Evolutionary conservation across 164 flowering plant species (phyloP), one percentile per base, ranked within the genome.

Genomic region (Aristolochia californica): DNA sequence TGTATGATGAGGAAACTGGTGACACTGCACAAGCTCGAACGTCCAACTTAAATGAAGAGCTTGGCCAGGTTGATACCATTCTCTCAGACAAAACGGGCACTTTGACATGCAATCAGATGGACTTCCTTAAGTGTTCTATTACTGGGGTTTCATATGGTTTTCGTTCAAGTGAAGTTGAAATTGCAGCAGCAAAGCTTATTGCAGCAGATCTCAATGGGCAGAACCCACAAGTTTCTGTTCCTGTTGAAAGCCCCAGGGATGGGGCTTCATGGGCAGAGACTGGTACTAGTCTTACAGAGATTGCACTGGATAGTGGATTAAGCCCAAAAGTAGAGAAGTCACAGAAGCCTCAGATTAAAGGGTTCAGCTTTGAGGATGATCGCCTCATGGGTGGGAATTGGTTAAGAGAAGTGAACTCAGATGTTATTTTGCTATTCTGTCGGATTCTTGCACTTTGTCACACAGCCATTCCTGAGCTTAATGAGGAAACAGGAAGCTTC

Each of bases 51-150:
- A 88, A 88, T 62, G 96, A 88, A 70, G 93, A 88, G 64, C 88
- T 88, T 23, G 96, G 96, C 44, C 87, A 85, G 72, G 96, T 88
- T 51, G 84, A 84, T 51, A 85, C 88, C 27, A 84, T 88, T 48
- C 84, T 85, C 45, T 88, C 94, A 13, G 96, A 85, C 70, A 88
- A 88, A 64, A 88, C 96, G 2, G 96, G 96, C 51, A 88, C 94
- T 24, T 68, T 88, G 69, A 88, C 96, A 30, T 88, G 91, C 75
- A 88, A 88, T 66, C 84, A 84, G 22, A 85, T 88, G 96, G 88
- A 84, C 58, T 88, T 88, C 49, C 75, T 88, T 63, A 84, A 85
- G 74, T 88, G 94, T 66, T 80, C 94, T 7, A 68, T 84, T 22
- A 88, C 80, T 20, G 94, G 96, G n/a, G 72, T 74, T 11, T 69